phyloP scores from a whole-genome alignment of 202 grass and related monocot genomes.

The Carex sylvatica region DNA sequence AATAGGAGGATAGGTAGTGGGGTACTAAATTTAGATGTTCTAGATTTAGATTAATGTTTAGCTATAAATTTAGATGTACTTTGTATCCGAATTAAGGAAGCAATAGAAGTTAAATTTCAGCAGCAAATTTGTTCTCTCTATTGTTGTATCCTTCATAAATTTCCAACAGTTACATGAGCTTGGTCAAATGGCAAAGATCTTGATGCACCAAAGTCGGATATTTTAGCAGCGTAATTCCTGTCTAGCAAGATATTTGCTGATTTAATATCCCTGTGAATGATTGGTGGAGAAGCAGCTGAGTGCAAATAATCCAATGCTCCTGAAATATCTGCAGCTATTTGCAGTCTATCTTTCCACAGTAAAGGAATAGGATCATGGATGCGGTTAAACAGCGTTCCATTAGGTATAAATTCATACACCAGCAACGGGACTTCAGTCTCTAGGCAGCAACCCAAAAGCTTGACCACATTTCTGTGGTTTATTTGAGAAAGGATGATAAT shows the following conservation, averaged over 20 bases:
- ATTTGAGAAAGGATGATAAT: constrained; percentile 52
- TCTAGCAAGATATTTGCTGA: constrained; percentile 59
- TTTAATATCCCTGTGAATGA: constrained; percentile 62
- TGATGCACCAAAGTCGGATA: constrained; percentile 59
- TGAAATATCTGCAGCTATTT: constrained; percentile 58
- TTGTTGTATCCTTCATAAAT: too few species aligned
- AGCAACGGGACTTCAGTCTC: constrained; percentile 56
- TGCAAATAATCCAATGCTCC: constrained; percentile 57
- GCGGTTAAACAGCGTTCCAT: constrained; percentile 52
- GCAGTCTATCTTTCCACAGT: constrained; percentile 52
- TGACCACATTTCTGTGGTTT: constrained; percentile 60
- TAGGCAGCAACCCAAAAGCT: constrained; percentile 56
- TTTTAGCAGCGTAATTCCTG: constrained; percentile 47
- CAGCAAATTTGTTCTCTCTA: too few species aligned
- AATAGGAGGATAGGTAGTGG: too few species aligned
- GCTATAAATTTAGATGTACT: too few species aligned
- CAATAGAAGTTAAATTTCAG: too few species aligned
- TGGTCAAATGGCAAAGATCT: constrained; percentile 48
- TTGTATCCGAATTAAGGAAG: too few species aligned
- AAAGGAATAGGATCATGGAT: constrained; percentile 39
- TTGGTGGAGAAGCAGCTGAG: constrained; percentile 36
- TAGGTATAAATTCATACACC: constrained; percentile 72
- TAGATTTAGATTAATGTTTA: too few species aligned
- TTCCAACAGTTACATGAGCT: constrained; percentile 67
- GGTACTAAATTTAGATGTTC: too few species aligned